These are phyloP conservation scores for Heliosperma pusillum DNA, from an alignment of 148 eudicot genomes.

Conservation along the genomic window DNA sequence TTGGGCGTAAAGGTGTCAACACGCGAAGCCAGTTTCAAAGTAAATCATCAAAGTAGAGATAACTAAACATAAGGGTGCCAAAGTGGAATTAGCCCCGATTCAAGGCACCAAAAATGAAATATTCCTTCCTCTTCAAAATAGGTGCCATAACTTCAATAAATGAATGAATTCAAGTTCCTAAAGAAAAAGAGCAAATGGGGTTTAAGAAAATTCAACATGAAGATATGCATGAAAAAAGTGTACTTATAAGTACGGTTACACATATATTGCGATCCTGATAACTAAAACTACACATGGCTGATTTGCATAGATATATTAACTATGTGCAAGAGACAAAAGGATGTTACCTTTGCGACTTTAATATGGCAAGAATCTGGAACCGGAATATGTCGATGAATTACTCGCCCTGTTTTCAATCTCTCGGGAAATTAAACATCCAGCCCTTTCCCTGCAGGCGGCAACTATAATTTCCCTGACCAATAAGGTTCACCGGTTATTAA, in stretches of 20 bases:
- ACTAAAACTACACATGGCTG: too few species aligned
- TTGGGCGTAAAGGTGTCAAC: too few species aligned
- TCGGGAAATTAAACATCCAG: background rate
- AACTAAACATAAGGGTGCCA: background rate
- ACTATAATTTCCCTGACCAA: background rate
- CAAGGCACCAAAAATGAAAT: background rate
- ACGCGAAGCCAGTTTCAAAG: too few species aligned
- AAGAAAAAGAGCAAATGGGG: background rate
- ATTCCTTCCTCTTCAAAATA: background rate
- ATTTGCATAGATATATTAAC: background rate
- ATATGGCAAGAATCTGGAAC: background rate
- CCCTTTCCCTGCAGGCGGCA: slow-evolving; percentile 4
- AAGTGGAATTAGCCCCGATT: background rate
- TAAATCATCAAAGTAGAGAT: background rate
- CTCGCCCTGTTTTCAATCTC: background rate
- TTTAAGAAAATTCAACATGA: background rate
- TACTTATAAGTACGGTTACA: background rate
- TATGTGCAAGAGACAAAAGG: slow-evolving; percentile 5
- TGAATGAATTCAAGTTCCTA: background rate
- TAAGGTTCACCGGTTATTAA: background rate
- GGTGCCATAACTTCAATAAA: background rate
- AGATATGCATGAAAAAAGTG: slow-evolving; percentile 5
- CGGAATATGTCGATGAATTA: background rate
- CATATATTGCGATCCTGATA: background rate
- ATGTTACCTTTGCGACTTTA: background rate